These are phyloP conservation scores for Groenewaldozyma auringiensis DNA, from an alignment of 1,139 yeast genomes.

Conservation along the genomic window DNA sequence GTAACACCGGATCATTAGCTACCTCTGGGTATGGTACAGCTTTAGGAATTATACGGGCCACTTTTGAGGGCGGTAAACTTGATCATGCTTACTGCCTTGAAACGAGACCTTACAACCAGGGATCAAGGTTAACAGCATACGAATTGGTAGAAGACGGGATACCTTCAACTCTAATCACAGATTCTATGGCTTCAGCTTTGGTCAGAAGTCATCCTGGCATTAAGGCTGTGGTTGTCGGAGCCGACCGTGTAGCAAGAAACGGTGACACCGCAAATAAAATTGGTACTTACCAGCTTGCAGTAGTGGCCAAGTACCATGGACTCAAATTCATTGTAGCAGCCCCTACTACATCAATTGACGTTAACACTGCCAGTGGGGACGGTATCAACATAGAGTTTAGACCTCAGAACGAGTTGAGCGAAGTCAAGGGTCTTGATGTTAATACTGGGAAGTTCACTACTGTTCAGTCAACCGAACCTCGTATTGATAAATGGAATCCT, in stretches of 20 bases:
- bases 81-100: conserved; percentile 80
- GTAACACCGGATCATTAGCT: conserved; percentile 63
- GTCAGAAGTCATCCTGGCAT: conserved; percentile 47
- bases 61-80: conserved; percentile 39
- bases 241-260: conserved; percentile 80
- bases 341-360: conserved; percentile 84
- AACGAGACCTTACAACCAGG: conserved; percentile 95
- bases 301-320: conserved; percentile 47
- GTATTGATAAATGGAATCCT: conserved; percentile 89
- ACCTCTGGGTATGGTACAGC: conserved; percentile 98
- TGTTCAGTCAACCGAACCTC: conserved; percentile 82
- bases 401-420: conserved; percentile 69
- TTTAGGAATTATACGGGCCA: conserved; percentile 77
- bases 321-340: conserved; percentile 90
- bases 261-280: conserved; percentile 97
- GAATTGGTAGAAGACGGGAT: conserved; percentile 79
- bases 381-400: conserved; percentile 82
- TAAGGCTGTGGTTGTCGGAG: conserved; percentile 90
- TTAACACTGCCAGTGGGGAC: conserved; percentile 55
- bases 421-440: conserved; percentile 60
- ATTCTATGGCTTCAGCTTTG: conserved; percentile 82
- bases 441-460: conserved; percentile 26
- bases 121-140: conserved; percentile 86
- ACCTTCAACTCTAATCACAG: conserved; percentile 84
- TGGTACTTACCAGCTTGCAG: conserved; percentile 88